Conservation (phyloP, 345 rosid genomes). For the Citrus cavaleriei region DNA sequence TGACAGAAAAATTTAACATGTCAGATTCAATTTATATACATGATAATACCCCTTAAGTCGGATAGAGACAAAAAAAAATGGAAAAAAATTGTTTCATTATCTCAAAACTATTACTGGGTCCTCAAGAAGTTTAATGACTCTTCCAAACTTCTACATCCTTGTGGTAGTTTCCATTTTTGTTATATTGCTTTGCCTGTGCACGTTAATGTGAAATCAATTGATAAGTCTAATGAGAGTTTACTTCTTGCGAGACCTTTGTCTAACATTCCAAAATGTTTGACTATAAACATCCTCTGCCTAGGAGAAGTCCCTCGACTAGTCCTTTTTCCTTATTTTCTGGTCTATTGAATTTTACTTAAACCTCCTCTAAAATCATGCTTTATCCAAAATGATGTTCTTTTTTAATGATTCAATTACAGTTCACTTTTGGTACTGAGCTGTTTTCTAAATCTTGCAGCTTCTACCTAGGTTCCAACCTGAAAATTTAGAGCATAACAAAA, state of each 20-base stretch:
- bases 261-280: not conserved
- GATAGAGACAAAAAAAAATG: no score
- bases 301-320: not conserved
- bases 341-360: no score
- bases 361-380: not conserved
- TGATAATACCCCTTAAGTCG: not conserved
- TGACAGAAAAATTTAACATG: no score
- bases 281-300: not conserved
- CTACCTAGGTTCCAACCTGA: constrained; percentile 61
- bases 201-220: not conserved
- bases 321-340: not conserved
- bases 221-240: not conserved
- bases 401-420: not conserved
- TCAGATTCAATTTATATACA: not conserved
- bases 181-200: not conserved
- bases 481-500: constrained; percentile 47
- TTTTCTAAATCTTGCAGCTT: constrained; percentile 21
- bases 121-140: not conserved
- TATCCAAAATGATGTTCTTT: not conserved
- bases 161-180: not conserved
- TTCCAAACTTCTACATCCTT: not conserved
- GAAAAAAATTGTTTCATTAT: no score
- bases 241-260: not conserved
- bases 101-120: not conserved
- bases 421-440: not conserved